Evolutionary conservation across 2,329 filamentous ascomycete genomes (phyloP).

Genomic region (Phoma herbarum): DNA sequence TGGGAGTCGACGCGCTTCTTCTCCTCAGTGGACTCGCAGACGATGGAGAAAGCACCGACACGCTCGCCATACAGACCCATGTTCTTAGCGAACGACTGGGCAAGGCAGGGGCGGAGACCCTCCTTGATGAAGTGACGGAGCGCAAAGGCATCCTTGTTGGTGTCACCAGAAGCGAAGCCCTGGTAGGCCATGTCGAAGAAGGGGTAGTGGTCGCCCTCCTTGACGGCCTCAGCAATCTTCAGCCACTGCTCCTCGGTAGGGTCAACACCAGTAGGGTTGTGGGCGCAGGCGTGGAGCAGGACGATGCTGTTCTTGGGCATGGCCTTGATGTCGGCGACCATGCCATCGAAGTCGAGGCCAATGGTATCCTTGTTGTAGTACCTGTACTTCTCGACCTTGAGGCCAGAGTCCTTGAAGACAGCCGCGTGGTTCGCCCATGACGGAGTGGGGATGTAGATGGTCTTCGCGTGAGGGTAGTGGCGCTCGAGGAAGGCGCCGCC

Average conservation of each 20-base stretch:
- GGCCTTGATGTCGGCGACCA: conserved; percentile 88
- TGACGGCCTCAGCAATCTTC: conserved; percentile 86
- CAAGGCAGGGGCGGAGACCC: conserved; percentile 86
- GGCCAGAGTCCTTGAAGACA: conserved; percentile 91
- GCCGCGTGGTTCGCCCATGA: conserved; percentile 99
- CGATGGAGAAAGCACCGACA: conserved; percentile 94
- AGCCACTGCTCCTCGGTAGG: conserved; percentile 92
- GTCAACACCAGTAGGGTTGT: conserved; percentile 98
- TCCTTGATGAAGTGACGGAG: conserved; percentile 92
- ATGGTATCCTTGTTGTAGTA: conserved; percentile 99
- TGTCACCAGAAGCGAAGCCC: conserved; percentile 93
- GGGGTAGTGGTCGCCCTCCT: conserved; percentile 85
- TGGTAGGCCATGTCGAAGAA: conserved; percentile 95
- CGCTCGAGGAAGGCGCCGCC: conserved; percentile 91
- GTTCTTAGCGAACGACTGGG: conserved; percentile 99
- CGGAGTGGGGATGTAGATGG: conserved; percentile 94
- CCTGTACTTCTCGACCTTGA: conserved; percentile 92
- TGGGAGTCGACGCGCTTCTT: conserved; percentile 96
- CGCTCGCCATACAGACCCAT: conserved; percentile 99
- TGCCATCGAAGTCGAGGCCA: conserved; percentile 94
- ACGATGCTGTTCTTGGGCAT: conserved; percentile 88
- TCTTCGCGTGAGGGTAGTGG: conserved; percentile 90
- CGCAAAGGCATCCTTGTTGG: conserved; percentile 91
- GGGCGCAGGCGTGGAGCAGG: conserved; percentile 94
- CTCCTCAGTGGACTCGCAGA: conserved; percentile 85